Conservation (phyloP, 1,139 yeast genomes). For the Williopsis jadinii region DNA sequence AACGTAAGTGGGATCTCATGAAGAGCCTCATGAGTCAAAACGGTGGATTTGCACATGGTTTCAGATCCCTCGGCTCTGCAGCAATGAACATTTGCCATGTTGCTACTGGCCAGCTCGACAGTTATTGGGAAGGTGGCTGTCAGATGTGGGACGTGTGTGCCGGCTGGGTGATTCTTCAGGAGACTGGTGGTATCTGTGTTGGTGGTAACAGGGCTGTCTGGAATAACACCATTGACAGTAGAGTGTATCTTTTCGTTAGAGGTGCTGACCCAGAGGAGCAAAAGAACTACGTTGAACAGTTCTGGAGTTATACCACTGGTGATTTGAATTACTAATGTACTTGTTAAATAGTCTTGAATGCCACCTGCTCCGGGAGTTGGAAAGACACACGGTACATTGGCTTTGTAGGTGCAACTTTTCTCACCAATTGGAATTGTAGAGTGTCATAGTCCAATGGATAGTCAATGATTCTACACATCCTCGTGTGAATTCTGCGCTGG, state of each 20-base stretch:
- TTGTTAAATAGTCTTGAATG: slow-evolving; percentile 33
- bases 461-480: slow-evolving; percentile 49
- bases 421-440: slow-evolving; percentile 69
- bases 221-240: slow-evolving; percentile 40
- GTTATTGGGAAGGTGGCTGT: slow-evolving; percentile 62
- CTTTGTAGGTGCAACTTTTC: slow-evolving; percentile 94
- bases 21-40: slow-evolving; percentile 36
- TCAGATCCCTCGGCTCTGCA: slow-evolving; percentile 52
- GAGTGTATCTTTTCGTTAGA: slow-evolving; percentile 48
- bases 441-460: slow-evolving; percentile 39
- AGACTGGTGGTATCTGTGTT: slow-evolving; percentile 50
- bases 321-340: slow-evolving; percentile 28
- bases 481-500: slow-evolving; percentile 51
- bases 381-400: slow-evolving; percentile 92
- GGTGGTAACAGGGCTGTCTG: slow-evolving; percentile 44
- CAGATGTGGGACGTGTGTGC: slow-evolving; percentile 63
- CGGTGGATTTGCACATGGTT: slow-evolving; percentile 50
- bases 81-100: slow-evolving; percentile 51
- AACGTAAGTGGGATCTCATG: slow-evolving; percentile 41
- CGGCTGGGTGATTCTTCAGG: slow-evolving; percentile 52
- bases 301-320: slow-evolving; percentile 43
- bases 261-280: slow-evolving; percentile 38
- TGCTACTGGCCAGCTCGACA: slow-evolving; percentile 48
- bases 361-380: slow-evolving; percentile 70
- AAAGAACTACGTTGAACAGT: slow-evolving; percentile 36